Conservation (phyloP, 2,329 filamentous ascomycete genomes). For the Penicillium decumbens region DNA sequence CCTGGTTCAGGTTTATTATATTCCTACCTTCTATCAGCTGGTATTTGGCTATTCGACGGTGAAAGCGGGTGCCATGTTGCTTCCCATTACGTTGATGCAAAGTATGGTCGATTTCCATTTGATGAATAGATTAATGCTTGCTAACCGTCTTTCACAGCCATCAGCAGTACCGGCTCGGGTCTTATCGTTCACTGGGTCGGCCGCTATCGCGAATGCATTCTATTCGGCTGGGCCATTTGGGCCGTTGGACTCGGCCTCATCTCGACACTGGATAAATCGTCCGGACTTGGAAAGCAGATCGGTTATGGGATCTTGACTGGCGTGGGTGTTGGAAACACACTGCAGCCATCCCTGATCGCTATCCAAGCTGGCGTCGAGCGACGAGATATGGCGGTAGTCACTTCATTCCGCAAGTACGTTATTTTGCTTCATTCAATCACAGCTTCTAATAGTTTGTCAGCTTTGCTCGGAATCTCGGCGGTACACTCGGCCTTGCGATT, state of each 20-base stretch:
- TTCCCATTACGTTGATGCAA: conserved; percentile 50
- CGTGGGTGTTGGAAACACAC: conserved; percentile 50
- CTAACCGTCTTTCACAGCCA: conserved; percentile 40
- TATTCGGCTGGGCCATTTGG: conserved; percentile 53
- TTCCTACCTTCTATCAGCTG: conserved; percentile 60
- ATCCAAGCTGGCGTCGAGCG: conserved; percentile 40
- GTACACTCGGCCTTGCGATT: conserved; percentile 40
- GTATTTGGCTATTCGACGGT: conserved; percentile 44
- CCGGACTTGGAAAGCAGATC: conserved; percentile 51
- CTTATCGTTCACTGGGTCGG: conserved; percentile 52
- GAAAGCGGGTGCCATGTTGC: conserved; percentile 48
- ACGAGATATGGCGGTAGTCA: conserved; percentile 41
- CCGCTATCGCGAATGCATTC: conserved; percentile 52
- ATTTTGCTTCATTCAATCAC: neutral
- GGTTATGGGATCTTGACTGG: conserved; percentile 53
- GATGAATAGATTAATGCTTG: conserved; percentile 26
- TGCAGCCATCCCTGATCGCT: conserved; percentile 45
- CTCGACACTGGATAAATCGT: conserved; percentile 48
- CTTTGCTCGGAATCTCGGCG: conserved; percentile 42
- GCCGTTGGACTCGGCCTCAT: conserved; percentile 51
- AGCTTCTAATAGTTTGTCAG: conserved; percentile 19
- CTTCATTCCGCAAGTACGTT: conserved; percentile 34
- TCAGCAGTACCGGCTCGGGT: conserved; percentile 50
- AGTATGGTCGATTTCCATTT: conserved; percentile 16
- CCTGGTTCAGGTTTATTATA: conserved; percentile 57